Evolutionary conservation across 768 basidiomycete genomes (phyloP).

Genomic region (Lactarius tabidus): DNA sequence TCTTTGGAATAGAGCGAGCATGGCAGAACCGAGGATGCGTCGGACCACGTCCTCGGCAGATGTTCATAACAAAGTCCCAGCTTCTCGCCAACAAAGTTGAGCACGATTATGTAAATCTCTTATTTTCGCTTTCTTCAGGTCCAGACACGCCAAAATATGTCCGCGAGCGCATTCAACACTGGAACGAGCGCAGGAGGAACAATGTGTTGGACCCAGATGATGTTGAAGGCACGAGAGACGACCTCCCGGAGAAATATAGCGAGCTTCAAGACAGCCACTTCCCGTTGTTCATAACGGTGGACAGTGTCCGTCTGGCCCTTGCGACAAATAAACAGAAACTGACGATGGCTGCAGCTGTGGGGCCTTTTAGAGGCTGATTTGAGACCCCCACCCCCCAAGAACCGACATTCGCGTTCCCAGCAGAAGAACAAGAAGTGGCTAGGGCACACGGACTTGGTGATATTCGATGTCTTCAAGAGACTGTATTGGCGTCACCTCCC

Average conservation of each 20-base stretch:
- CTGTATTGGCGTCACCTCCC: constrained; percentile 61
- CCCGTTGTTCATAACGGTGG: constrained; percentile 65
- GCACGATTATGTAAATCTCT: constrained; percentile 56
- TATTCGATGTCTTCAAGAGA: constrained; percentile 45
- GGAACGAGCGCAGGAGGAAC: constrained; percentile 22
- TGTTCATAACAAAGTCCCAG: constrained; percentile 72
- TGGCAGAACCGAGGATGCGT: constrained; percentile 39
- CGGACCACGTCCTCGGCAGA: constrained; percentile 52
- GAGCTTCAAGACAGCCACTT: constrained; percentile 57
- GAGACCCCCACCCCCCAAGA: background rate
- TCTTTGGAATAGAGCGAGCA: constrained; percentile 61
- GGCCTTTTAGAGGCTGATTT: constrained; percentile 48
- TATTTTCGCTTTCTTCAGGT: constrained; percentile 41
- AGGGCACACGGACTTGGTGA: constrained; percentile 29
- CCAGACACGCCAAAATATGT: constrained; percentile 40
- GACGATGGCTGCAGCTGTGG: constrained; percentile 38
- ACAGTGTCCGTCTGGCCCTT: constrained; percentile 40
- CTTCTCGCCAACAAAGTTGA: constrained; percentile 67
- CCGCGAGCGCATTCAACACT: constrained; percentile 26
- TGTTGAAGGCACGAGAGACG: constrained; percentile 37
- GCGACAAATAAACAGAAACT: background rate
- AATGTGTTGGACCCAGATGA: constrained; percentile 43
- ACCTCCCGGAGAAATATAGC: constrained; percentile 53
- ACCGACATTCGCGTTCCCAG: constrained; percentile 4
- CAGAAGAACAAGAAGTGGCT: constrained; percentile 4